phyloP scores from a whole-genome alignment of 2,329 filamentous ascomycete species.

The Magnaporthiopsis poae region DNA sequence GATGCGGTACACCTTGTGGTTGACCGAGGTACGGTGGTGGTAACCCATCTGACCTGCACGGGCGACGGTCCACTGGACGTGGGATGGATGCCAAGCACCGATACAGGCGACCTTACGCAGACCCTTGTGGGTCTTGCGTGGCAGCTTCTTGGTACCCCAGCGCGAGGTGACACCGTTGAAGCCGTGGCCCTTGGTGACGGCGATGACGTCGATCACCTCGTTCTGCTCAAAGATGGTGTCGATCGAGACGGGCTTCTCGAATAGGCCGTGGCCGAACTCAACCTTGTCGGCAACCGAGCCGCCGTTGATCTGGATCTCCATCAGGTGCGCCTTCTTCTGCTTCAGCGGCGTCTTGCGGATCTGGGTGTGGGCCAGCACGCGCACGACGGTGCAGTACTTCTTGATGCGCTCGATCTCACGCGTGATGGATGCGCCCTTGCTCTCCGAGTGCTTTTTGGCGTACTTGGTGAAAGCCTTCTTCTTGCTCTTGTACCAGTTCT shows the following conservation, averaged over 20 bases:
- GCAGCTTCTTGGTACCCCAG: slow-evolving; percentile 99
- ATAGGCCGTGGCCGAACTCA: slow-evolving; percentile 84
- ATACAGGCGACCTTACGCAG: slow-evolving; percentile 99
- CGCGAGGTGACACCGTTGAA: slow-evolving; percentile 93
- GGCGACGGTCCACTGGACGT: slow-evolving; percentile 99
- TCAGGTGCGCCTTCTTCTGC: slow-evolving; percentile 99
- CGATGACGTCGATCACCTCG: slow-evolving; percentile 98
- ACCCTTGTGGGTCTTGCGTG: slow-evolving; percentile 99
- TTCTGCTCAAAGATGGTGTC: slow-evolving; percentile 96
- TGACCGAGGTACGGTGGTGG: slow-evolving; percentile 99
- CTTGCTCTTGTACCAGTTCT: slow-evolving; percentile 99
- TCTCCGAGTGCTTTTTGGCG: slow-evolving; percentile 99
- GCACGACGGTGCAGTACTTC: slow-evolving; percentile 99
- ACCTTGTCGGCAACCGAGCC: slow-evolving; percentile 95
- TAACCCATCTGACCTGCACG: slow-evolving; percentile 99
- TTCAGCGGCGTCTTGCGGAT: slow-evolving; percentile 98
- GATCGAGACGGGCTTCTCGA: slow-evolving; percentile 97
- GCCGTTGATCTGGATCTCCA: slow-evolving; percentile 99
- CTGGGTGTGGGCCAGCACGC: slow-evolving; percentile 97
- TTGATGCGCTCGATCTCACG: slow-evolving; percentile 99
- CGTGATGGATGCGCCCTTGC: slow-evolving; percentile 78
- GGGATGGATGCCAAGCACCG: slow-evolving; percentile 98
- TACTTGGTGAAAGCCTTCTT: slow-evolving; percentile 99
- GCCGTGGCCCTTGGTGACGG: slow-evolving; percentile 99
- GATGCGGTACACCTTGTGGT: slow-evolving; percentile 99